Evolutionary conservation across 2,329 filamentous ascomycete genomes (phyloP).

Genomic region (Magnaporthales sp.): DNA sequence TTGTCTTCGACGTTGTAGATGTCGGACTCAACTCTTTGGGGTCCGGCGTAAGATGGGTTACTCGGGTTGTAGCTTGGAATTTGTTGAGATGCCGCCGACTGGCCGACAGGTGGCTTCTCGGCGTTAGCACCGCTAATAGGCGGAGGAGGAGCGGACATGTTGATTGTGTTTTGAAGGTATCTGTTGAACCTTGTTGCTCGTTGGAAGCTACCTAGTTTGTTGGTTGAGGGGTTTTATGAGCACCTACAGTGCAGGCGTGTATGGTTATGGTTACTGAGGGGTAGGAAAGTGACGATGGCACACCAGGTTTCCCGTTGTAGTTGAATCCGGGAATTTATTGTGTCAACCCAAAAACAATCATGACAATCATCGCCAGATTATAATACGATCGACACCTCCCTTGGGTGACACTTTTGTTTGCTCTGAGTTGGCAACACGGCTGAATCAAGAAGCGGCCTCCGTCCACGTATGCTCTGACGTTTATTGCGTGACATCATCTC

Average conservation of each 20-base stretch:
- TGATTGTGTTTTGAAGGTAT: not conserved
- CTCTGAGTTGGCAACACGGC: not conserved
- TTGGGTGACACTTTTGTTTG: not conserved
- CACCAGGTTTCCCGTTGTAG: no score
- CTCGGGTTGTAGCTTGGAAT: constrained; percentile 3
- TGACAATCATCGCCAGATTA: not conserved
- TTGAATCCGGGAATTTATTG: no score
- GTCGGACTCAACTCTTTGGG: not conserved
- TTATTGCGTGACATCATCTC: not conserved
- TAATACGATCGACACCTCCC: not conserved
- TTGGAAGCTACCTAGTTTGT: not conserved
- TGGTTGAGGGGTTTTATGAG: not conserved
- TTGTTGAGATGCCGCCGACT: not conserved
- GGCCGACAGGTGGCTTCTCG: constrained; percentile 6
- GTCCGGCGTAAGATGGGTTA: not conserved
- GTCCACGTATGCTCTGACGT: not conserved
- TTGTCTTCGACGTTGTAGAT: constrained; percentile 3
- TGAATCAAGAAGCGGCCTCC: not conserved
- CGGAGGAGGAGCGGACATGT: constrained; percentile 3
- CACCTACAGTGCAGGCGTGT: not conserved
- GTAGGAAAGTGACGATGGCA: no score
- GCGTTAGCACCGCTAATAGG: constrained; percentile 3
- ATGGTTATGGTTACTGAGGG: not conserved
- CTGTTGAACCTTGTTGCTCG: not conserved
- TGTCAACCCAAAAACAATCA: not conserved